A percentile compares a stretch with the other conserved stretches of the same genome.
Evolutionary conservation across 2,329 filamentous ascomycete species (phyloP).

Genomic region (Aspergillus brunneoviolaceus): DNA sequence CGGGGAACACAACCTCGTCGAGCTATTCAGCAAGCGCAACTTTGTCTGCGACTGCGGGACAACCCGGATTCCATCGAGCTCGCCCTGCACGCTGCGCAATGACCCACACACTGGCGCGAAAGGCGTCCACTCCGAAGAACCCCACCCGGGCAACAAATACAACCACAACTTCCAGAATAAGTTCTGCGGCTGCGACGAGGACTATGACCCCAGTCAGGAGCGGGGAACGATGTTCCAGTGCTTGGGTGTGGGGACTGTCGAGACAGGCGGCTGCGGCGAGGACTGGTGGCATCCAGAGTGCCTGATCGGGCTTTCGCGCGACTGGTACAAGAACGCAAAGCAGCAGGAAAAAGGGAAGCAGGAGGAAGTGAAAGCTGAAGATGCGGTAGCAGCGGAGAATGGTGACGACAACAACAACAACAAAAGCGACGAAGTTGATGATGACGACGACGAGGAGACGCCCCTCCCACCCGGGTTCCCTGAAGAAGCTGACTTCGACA

Average conservation of each 20-base stretch:
- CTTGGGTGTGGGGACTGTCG: constrained; percentile 74
- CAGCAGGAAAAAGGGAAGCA: constrained; percentile 22
- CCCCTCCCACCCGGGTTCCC: constrained; percentile 85
- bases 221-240: constrained; percentile 99
- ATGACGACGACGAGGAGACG: constrained; percentile 53
- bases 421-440: constrained; percentile 7
- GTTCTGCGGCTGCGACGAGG: constrained; percentile 85
- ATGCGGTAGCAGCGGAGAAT: constrained; percentile 13
- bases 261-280: constrained; percentile 87
- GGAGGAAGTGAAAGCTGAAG: constrained; percentile 24
- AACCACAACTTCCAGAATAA: constrained; percentile 93
- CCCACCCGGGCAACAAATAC: constrained; percentile 75
- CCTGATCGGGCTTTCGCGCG: constrained; percentile 73
- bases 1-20: constrained; percentile 89
- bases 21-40: constrained; percentile 92
- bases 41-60: constrained; percentile 97
- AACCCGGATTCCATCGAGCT: constrained; percentile 67
- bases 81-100: constrained; percentile 72
- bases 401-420: not conserved
- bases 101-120: constrained; percentile 72
- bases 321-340: constrained; percentile 52
- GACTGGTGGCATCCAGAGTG: constrained; percentile 98
- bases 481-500: constrained; percentile 81
- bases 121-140: constrained; percentile 73
- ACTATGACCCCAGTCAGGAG: constrained; percentile 85